Evolutionary conservation across 78 protist genomes (phyloP), one percentile per base, ranked within the genome.

Genomic region (Andalucia godoyi): DNA sequence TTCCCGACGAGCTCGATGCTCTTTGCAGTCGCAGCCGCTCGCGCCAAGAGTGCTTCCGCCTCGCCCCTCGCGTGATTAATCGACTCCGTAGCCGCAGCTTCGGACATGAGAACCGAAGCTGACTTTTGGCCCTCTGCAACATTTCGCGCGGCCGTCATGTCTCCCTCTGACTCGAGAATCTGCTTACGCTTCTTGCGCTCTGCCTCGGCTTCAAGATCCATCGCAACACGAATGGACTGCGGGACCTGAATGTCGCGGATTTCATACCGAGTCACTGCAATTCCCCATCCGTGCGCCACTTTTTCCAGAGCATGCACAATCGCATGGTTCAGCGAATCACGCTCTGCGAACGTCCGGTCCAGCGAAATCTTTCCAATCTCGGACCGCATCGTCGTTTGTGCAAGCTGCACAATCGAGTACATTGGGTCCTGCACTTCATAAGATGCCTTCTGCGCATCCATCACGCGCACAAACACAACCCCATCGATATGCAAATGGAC

Each of bases 141-240:
- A 65, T 74, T 84, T 54, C 60, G 39, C 12, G 6, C 69, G 4
- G 78, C 9, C 33, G 39, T 52, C 18, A 65, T 34, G n/a, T 43
- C 40, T 3, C 85, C 90, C 65, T 85, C 91, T 0, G 83, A 73
- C 41, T 85, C 91, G 34, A 85, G 68, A 13, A 85, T 33, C 21
- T 38, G n/a, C 13, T 86, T 82, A 4, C 91, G 80, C 74, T 79
- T 84, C 9, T 51, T 55, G 4, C 91, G 67, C 63, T 85, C 91
- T 3, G 91, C 91, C 40, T 80, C 74, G 15, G 79, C 88, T 36
- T 85, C 84, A 52, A 74, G 70, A 42, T 85, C 88, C 91, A 85
- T 85, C 23, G 84, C 79, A 8, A 50, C 64, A 9, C 73, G 47
- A 1, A 85, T 73, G 0, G 23, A 17, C 25, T 43, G 53, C 8